Evolutionary conservation across 2,329 filamentous ascomycete species (phyloP).

Genomic region (Fusarium cicatricum): DNA sequence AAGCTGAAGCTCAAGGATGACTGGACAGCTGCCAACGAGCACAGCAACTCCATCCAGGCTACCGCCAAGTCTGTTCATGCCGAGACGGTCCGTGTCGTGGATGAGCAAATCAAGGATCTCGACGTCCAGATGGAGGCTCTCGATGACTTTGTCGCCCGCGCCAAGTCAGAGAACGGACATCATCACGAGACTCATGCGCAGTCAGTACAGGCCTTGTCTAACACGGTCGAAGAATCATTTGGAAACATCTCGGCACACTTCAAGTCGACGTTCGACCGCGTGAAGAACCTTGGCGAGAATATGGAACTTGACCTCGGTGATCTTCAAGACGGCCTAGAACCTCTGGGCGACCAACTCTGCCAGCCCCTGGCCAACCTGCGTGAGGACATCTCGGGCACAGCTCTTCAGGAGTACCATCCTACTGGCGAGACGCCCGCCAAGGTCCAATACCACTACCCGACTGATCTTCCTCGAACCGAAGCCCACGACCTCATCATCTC

Average conservation of each 20-base stretch:
- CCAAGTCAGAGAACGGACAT: slow-evolving; percentile 79
- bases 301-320: slow-evolving; percentile 67
- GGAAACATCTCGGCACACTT: slow-evolving; percentile 75
- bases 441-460: slow-evolving; percentile 81
- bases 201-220: slow-evolving; percentile 72
- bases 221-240: slow-evolving; percentile 77
- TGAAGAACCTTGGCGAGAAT: slow-evolving; percentile 73
- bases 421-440: slow-evolving; percentile 90
- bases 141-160: slow-evolving; percentile 87
- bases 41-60: slow-evolving; percentile 83
- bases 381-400: slow-evolving; percentile 68
- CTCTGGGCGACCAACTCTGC: slow-evolving; percentile 67
- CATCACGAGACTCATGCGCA: slow-evolving; percentile 75
- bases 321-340: slow-evolving; percentile 68
- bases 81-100: slow-evolving; percentile 88
- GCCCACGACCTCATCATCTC: slow-evolving; percentile 56
- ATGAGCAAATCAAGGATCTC: slow-evolving; percentile 87
- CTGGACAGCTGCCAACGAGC: slow-evolving; percentile 80
- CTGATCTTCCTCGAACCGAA: slow-evolving; percentile 76
- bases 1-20: slow-evolving; percentile 87
- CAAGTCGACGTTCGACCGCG: slow-evolving; percentile 71
- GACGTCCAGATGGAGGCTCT: slow-evolving; percentile 88
- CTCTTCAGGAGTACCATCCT: slow-evolving; percentile 80
- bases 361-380: slow-evolving; percentile 77
- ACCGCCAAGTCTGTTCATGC: slow-evolving; percentile 89